These are phyloP conservation scores for Fusarium bulbicola DNA, from an alignment of 2,329 filamentous ascomycete genomes.

Conservation along the genomic window DNA sequence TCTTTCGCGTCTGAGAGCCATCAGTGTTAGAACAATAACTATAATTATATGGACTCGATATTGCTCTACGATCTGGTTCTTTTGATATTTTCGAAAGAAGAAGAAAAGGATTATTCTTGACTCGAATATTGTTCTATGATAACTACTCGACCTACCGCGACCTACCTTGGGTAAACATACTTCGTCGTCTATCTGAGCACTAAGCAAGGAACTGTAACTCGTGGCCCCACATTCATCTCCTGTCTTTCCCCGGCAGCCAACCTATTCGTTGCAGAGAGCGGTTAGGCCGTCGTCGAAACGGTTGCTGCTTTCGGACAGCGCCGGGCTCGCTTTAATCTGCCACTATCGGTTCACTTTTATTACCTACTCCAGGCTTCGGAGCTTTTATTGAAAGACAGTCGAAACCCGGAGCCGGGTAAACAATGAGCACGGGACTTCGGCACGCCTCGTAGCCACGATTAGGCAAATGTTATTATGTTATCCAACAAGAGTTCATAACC, in stretches of 20 bases:
- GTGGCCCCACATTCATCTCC: constrained; percentile 13
- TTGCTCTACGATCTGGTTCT: neutral
- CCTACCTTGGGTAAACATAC: neutral
- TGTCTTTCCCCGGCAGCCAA: constrained; percentile 3
- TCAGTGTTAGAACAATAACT: neutral
- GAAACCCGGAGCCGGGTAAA: constrained; percentile 1
- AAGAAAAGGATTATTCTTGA: neutral
- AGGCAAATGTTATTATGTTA: neutral
- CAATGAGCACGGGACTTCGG: constrained; percentile 27
- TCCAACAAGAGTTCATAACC: neutral
- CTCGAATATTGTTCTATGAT: neutral
- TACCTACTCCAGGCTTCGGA: constrained; percentile 9
- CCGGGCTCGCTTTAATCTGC: neutral
- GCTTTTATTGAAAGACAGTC: neutral
- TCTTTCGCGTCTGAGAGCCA: neutral
- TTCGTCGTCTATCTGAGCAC: neutral
- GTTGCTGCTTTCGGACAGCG: constrained; percentile 32
- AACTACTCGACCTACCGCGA: neutral
- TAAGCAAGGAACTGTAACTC: neutral
- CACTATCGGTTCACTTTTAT: constrained; percentile 12
- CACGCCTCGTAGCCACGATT: constrained; percentile 5
- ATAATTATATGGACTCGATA: neutral
- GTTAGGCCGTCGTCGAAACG: constrained; percentile 33
- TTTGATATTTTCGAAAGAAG: neutral
- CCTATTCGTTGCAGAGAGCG: neutral